Evolutionary conservation across 495 filamentous ascomycete genomes (phyloP), one percentile per base, ranked within the genome.

Genomic region (Annulohypoxylon moriforme): DNA sequence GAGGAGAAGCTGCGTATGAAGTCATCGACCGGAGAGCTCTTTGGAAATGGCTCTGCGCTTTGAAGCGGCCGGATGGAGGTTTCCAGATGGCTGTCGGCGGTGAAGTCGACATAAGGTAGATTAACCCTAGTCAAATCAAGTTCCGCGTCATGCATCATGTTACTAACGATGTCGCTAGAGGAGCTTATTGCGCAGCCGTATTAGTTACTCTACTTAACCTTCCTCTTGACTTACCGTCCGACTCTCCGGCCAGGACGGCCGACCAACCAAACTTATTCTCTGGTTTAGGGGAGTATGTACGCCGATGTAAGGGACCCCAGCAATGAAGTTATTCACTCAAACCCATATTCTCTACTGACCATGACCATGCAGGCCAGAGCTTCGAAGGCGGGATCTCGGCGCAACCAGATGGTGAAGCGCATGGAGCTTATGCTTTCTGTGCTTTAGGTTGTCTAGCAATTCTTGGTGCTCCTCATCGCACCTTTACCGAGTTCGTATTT

Each of bases 391-490:
- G 96, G 29, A 92, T 98, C 33, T 94, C 92, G 60, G 91, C 87
- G 11, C 88, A 88, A 40, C 96, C 96, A 16, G 90, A 87, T 53
- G 89, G 87, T 58, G 96, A 99, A 83, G 96, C 95, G 42, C 96
- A 99, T 84, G 96, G 96, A 16, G 96, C 93, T 59, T 99, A 98
- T 81, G 93, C 94, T 33, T 99, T 98, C 81, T 98, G 96, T 80
- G 94, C 92, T 42, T 82, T 99, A 53, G 96, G 92, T 36, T 93
- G 90, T 76, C 85, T 99, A 42, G 90, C 91, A 74, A 92, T 98
- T 57, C 79, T 98, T 4, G 94, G 89, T 68, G 82, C 90, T 42
- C 95, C 96, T 29, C 84, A 91, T 72, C 83, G 87, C 53, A 91
- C 88, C 59, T 85, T 98, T 33, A 80, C 82, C 56, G 86, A 83